These are phyloP conservation scores for Penicillium brevicompactum DNA, from an alignment of 2,329 filamentous ascomycete genomes.

Conservation along the genomic window DNA sequence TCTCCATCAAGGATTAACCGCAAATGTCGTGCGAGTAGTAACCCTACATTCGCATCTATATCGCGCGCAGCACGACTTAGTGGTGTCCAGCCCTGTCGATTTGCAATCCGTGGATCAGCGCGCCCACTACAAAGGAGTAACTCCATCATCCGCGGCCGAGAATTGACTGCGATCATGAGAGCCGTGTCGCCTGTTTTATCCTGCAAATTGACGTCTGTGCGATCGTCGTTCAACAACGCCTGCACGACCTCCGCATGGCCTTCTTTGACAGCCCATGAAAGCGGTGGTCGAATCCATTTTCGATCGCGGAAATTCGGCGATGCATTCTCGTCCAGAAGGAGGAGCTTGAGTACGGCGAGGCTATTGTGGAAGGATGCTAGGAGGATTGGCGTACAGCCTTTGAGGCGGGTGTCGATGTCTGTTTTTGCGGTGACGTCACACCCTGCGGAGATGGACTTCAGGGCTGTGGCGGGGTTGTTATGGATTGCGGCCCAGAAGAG, in stretches of 20 bases:
- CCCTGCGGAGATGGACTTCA: constrained; percentile 15
- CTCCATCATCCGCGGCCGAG: constrained; percentile 10
- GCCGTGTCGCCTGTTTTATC: constrained; percentile 23
- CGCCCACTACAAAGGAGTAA: constrained; percentile 11
- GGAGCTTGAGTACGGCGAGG: constrained; percentile 7
- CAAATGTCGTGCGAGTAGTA: constrained; percentile 22
- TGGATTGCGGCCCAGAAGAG: constrained; percentile 24
- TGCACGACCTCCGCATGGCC: constrained; percentile 14
- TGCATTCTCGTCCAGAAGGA: constrained; percentile 13
- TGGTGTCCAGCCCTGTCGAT: constrained; percentile 19
- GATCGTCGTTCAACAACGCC: constrained; percentile 15
- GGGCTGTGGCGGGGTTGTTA: constrained; percentile 11
- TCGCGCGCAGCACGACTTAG: constrained; percentile 14
- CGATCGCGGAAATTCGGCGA: constrained; percentile 22
- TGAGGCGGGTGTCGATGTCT: constrained; percentile 12
- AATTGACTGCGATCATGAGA: constrained; percentile 15
- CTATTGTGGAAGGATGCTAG: constrained; percentile 20
- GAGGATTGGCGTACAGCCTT: constrained; percentile 21
- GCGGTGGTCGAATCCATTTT: constrained; percentile 20
- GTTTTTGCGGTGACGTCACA: constrained; percentile 16
- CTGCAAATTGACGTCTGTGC: constrained; percentile 21
- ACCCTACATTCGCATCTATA: constrained; percentile 3
- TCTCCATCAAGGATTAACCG: constrained; percentile 20
- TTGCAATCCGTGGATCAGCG: constrained; percentile 18
- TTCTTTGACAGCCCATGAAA: constrained; percentile 22